These are phyloP conservation scores for Heritiera fomes DNA, from an alignment of 345 rosid species.

Conservation along the genomic window DNA sequence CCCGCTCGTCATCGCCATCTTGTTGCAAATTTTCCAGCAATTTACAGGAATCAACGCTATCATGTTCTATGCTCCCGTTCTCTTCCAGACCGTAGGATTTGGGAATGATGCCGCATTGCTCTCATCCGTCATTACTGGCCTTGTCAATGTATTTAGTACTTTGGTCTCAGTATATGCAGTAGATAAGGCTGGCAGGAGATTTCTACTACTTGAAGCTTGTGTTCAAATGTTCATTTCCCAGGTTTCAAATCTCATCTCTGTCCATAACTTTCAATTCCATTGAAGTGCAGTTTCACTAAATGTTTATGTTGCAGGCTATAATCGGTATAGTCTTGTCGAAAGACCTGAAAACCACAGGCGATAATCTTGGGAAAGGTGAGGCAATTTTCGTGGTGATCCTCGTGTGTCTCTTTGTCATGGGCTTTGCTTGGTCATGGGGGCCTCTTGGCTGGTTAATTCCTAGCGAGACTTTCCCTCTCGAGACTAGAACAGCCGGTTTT, in stretches of 20 bases:
- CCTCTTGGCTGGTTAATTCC: too few species aligned
- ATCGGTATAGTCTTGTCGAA: too few species aligned
- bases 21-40: conserved; percentile 44
- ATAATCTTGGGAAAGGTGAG: too few species aligned
- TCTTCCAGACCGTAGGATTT: conserved; percentile 70
- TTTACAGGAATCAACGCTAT: conserved; percentile 51
- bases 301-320: too few species aligned
- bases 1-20: conserved; percentile 38
- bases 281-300: not conserved
- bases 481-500: too few species aligned
- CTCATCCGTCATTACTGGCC: conserved; percentile 60
- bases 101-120: conserved; percentile 54
- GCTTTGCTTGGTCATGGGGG: too few species aligned
- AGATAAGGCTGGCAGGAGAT: conserved; percentile 57
- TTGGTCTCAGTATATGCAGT: conserved; percentile 55
- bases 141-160: conserved; percentile 56
- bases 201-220: conserved; percentile 51
- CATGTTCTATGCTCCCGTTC: conserved; percentile 58
- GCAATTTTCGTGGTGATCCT: too few species aligned
- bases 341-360: too few species aligned
- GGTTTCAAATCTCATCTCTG: conserved; percentile 15
- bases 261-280: not conserved
- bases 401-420: too few species aligned
- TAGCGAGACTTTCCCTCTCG: too few species aligned
- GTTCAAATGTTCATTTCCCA: conserved; percentile 48